Evolutionary conservation across 1,284 basidiomycete species (phyloP), one percentile per base, ranked within the genome.

Genomic region (Exobasidium cylindrosporum): DNA sequence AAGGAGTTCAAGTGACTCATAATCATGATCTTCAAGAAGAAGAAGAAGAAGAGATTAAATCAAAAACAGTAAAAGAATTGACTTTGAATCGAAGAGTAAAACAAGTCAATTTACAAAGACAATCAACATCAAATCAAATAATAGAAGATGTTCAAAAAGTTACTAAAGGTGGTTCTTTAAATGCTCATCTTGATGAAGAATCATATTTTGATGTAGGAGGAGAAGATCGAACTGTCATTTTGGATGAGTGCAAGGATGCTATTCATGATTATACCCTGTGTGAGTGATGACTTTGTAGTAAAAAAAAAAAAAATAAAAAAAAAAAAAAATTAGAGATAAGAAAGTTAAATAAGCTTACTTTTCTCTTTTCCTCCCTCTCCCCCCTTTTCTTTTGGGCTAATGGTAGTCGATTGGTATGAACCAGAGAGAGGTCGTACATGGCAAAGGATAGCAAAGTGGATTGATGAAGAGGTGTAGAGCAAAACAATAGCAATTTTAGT

Each of bases 241-340:
- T 78, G 1, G 74, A 78, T 57, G 74, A 77, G 54, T 70, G 66
- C n/a, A 64, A 63, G 32, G 74, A 74, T 49, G 76, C 66, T 0
- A 56, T 78, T 2, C 76, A 78, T 54, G 72, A 77, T 23, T 78
- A 69, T 54, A 63, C 73, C 46, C 58, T 78, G 13, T 77, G 35
- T 40, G 35, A 40, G 35, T 40, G 35, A 10, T 10, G 7, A 40
- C 23, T 23, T 11, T 11, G 13, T 11, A 21, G 17, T 52, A 31
- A 21, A 23, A 13, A 52, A 21, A 23, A 13, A 11, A 13, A 17
- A 13, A 23, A 13, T 23, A 17, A 17, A 21, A 52, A 21, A 52
- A 31, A n/a, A n/a, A n/a, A n/a, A n/a, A n/a, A n/a, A n/a, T n/a
- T n/a, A n/a, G n/a, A n/a, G n/a, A n/a, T n/a, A n/a, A n/a, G n/a